Evolutionary conservation across 208 protist species (phyloP).

Genomic region (Crithidia brevicula): DNA sequence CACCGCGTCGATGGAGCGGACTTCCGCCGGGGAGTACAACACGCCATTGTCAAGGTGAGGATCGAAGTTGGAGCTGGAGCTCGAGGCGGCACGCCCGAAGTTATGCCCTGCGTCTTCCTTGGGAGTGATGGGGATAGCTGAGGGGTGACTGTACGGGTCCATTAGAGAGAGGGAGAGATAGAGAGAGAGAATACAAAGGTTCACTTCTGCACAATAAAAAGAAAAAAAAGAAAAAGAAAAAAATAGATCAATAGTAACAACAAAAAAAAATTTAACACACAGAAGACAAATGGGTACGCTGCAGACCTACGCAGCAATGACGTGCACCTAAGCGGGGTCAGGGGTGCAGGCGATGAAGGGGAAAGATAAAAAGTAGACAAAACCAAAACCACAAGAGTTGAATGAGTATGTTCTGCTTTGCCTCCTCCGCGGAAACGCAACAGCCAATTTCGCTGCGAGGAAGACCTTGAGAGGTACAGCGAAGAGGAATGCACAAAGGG

Average conservation of each 20-base stretch:
- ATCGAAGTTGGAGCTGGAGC: constrained; percentile 24
- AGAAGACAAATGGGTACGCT: no score
- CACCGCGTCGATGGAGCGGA: constrained; percentile 1
- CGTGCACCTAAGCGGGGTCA: no score
- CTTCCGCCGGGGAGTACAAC: constrained; percentile 22
- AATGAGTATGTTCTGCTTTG: no score
- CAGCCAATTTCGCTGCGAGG: neutral
- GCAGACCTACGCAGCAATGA: no score
- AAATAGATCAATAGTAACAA: neutral
- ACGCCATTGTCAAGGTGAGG: neutral
- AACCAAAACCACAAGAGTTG: neutral
- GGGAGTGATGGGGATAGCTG: neutral
- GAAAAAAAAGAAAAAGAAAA: neutral
- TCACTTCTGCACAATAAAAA: neutral
- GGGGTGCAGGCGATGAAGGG: no score
- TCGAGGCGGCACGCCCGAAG: neutral
- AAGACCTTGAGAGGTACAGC: no score
- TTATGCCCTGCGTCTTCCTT: neutral
- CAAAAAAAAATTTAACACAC: neutral
- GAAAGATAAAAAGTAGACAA: neutral
- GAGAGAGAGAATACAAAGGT: no score
- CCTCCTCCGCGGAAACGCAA: neutral
- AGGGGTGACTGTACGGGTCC: constrained; percentile 12
- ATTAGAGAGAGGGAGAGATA: neutral
- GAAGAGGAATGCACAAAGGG: neutral